These are phyloP conservation scores for Xylaria sp. DNA, from an alignment of 2,329 filamentous ascomycete genomes.

Conservation along the genomic window DNA sequence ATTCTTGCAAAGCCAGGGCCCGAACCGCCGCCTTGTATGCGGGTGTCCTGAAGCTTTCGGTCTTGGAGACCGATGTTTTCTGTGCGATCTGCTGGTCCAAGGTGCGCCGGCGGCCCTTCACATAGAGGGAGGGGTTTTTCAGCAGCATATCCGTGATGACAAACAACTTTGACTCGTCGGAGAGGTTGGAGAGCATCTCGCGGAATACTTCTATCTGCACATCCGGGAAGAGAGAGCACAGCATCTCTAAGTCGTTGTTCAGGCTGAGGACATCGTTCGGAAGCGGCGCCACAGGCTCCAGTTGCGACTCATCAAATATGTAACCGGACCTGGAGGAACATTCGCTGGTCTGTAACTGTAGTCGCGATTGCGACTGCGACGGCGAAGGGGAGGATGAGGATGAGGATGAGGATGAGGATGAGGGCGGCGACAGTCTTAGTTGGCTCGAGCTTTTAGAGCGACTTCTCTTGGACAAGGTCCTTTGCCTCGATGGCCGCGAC, in stretches of 20 bases:
- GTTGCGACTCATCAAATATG: constrained; percentile 67
- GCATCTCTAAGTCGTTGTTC: constrained; percentile 74
- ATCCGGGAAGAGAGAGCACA: constrained; percentile 80
- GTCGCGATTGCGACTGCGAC: constrained; percentile 5
- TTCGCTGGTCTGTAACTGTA: constrained; percentile 42
- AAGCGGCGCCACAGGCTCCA: constrained; percentile 61
- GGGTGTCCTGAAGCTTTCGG: constrained; percentile 74
- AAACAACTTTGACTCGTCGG: constrained; percentile 79
- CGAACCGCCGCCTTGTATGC: constrained; percentile 77
- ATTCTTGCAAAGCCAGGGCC: constrained; percentile 76
- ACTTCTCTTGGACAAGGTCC: constrained; percentile 36
- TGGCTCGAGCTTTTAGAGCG: constrained; percentile 35
- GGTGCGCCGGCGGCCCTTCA: constrained; percentile 72
- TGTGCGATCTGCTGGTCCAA: constrained; percentile 45
- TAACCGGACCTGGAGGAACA: constrained; percentile 53
- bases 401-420: constrained; percentile 32
- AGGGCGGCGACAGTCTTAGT: constrained; percentile 29
- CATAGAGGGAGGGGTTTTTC: constrained; percentile 76
- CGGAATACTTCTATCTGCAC: constrained; percentile 85
- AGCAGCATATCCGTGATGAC: constrained; percentile 81
- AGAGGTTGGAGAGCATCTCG: constrained; percentile 80
- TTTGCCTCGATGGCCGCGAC: constrained; percentile 43
- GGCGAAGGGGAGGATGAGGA: constrained; percentile 22
- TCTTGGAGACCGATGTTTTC: constrained; percentile 59
- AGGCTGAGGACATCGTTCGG: constrained; percentile 73